Base-by-base conservation (phyloP, 1,139 yeast species). In the Yamadazyma siamensis region DNA sequence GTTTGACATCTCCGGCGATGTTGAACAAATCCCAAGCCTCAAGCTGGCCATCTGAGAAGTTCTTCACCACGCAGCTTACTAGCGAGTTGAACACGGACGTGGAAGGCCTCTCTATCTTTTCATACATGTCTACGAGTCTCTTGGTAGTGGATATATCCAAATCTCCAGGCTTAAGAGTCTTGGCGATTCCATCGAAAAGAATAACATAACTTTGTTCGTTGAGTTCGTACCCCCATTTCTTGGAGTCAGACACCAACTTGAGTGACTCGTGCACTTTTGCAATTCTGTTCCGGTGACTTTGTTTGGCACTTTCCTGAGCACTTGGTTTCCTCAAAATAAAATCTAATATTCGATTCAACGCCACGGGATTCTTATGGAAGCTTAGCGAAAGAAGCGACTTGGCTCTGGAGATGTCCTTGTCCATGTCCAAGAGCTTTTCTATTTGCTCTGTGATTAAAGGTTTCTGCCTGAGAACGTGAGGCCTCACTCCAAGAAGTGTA, bases 311-410 rank as follows among this genome's bases (percentile, higher is more conserved):
- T 17, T 15, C 4, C 19, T 59, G 52, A 10, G 6, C 6, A 12
- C 9, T 4, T 17, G 12, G 3, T 26, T 59, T 52, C 6, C 55
- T 53, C 9, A 79, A 52, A 21, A 67, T 58, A 61, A 75, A 69
- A 38, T 70, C 66, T 47, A 76, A 51, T 1, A 83, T 64, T 11
- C 70, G 62, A 40, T 83, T 83, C 76, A 77, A 71, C 0, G 76
- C 84, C 17, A 77, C 84, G 0, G 65, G 48, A 7, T 85, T 85
- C 19, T 67, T 60, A 0, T 40, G 31, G 5, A 44, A 34, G 5
- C 58, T 78, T 16, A 80, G 40, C 29, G 66, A 63, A 5, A 76
- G 68, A 15, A 80, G 52, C 37, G 64, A 63, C 11, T 69, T 42
- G 0, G 91, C 89, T 36, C 83, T 68, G 20, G 59, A 62, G 0